Evolutionary conservation across 1,139 yeast genomes (phyloP).

Genomic region (Ogataea hybrid): DNA sequence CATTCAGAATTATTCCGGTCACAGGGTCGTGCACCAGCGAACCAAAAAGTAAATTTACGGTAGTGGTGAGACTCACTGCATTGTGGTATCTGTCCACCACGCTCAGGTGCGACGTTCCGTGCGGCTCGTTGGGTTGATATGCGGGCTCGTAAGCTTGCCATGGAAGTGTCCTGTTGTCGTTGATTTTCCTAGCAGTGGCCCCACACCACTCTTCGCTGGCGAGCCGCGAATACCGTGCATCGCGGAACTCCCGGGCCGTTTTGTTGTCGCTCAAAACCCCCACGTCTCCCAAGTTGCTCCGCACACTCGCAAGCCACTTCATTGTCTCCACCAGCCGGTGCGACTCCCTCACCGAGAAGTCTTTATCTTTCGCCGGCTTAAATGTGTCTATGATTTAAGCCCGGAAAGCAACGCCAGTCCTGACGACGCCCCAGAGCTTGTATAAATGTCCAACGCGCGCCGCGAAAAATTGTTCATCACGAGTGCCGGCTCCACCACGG

Average conservation of each 20-base stretch:
- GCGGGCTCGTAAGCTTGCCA: constrained; percentile 80
- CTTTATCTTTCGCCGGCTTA: constrained; percentile 31
- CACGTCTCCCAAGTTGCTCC: constrained; percentile 78
- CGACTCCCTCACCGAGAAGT: constrained; percentile 45
- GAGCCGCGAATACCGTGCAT: constrained; percentile 34
- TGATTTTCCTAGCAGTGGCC: constrained; percentile 44
- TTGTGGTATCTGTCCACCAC: constrained; percentile 63
- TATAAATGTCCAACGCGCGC: constrained; percentile 51
- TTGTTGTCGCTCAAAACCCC: constrained; percentile 33
- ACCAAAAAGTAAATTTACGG: constrained; percentile 83
- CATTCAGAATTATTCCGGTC: constrained; percentile 83
- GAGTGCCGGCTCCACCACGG: constrained; percentile 56
- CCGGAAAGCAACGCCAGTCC: constrained; percentile 85
- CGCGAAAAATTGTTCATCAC: constrained; percentile 38
- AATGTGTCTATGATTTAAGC: constrained; percentile 48
- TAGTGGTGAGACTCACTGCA: constrained; percentile 85
- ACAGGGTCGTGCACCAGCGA: constrained; percentile 72
- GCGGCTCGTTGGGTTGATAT: constrained; percentile 70
- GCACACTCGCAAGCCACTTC: constrained; percentile 90
- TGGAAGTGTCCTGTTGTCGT: constrained; percentile 53
- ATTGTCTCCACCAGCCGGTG: constrained; percentile 79
- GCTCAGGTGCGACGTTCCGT: constrained; percentile 87
- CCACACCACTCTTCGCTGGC: constrained; percentile 52
- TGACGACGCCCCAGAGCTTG: constrained; percentile 76
- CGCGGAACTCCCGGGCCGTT: constrained; percentile 22